Base-by-base conservation (phyloP, 1,139 yeast species). In the Eremothecium cymbalariae region DNA sequence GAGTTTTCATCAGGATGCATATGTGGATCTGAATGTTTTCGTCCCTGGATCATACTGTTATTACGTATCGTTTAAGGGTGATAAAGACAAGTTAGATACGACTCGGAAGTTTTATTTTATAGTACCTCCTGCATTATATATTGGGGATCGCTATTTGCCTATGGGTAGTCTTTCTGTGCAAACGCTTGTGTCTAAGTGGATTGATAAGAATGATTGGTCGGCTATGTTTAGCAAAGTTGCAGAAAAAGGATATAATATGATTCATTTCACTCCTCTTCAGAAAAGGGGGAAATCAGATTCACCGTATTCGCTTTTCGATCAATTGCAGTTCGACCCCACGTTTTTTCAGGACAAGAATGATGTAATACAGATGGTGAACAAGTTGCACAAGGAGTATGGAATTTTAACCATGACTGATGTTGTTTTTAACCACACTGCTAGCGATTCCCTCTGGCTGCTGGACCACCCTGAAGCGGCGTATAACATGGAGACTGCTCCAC, bases 211-310 rank as follows among this genome's bases (percentile, higher is more conserved):
- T 4, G 67, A 72, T 19, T 90, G 97, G 97, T 73, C 74, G 39
- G 54, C 62, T 1, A 64, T 83, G 40, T 80, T 90, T 40, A 53
- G 59, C 3, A 70, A 72, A 33, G 71, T 90, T 28, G 63, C 77
- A 12, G 57, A 60, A 7, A 90, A 90, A 59, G 90, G 93, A 13
- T 90, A 88, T 64, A 90, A 90, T 57, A 84, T 88, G 95, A 65
- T 90, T 31, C 98, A 90, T 62, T 90, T 90, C 56, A 86, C 97
- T 2, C 98, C 98, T 0, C 66, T 90, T 44, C 96, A 88, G 59
- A 64, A 77, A 44, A 69, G 97, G 33, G 98, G 98, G 18, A 78
- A 70, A 38, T 83, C 95, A 1, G 72, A 88, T 55, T 86, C 96
- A 6, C 97, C 98, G 0, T 90, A 88, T 53, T 83, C 95, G 3